Evolutionary conservation across 345 rosid species (phyloP), one percentile per base, ranked within the genome.

Genomic region (Toxicodendron radicans): DNA sequence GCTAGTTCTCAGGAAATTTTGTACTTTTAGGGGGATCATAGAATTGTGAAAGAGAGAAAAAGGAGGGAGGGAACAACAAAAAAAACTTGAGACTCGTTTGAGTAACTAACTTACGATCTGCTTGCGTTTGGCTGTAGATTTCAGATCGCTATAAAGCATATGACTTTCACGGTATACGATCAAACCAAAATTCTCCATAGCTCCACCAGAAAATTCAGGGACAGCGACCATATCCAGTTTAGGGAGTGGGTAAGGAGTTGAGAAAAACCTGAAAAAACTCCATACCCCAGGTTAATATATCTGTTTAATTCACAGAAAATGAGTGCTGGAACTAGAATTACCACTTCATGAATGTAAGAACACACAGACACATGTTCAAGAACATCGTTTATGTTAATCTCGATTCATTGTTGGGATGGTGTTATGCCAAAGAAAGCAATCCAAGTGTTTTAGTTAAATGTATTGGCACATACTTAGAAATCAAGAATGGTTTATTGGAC

Each of bases 181-280:
- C 54, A 65, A 46, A 21, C 69, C 69, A 46, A 45, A 79, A 58
- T 83, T 85, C 77, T 85, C 89, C 86, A 83, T 85, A 10, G 82
- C 54, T 45, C 33, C 69, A 13, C 35, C 18, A 65, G 1, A 0
- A 65, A 65, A 65, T 23, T 65, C 69, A 45, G 69, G 82, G 48
- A 86, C 84, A 16, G 85, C 79, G 32, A 83, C 84, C 83, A 86
- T 77, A 64, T 83, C 85, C 64, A 83, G 64, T 59, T 83, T 83
- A 57, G 86, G 83, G 14, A 85, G 85, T 65, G 68, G 53, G 11
- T 81, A 83, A 30, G 86, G 81, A 79, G 72, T 70, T 10, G 82
- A 85, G 76, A 85, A 80, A 77, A 74, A 85, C 79, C 86, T 83
- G 23, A 51, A 51, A 27, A 52, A 27, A 46, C 43, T 38, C 62